Conservation (phyloP, 2,329 filamentous ascomycete species). For the Pyricularia grisea region DNA sequence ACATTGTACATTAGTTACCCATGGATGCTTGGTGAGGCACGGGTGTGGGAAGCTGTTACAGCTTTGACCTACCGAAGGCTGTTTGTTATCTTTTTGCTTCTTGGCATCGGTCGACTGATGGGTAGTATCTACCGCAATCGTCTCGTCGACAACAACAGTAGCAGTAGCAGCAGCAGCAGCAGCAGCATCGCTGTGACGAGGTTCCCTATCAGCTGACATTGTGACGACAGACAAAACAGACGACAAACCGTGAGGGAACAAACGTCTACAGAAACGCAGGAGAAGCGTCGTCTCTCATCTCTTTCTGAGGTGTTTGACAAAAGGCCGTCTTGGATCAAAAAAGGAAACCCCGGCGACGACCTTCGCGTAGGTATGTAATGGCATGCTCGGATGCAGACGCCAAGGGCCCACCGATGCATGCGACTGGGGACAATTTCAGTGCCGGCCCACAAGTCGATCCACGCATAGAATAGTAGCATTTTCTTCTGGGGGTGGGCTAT, state of each 20-base stretch:
- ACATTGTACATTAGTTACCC: background rate
- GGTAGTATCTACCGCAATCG: background rate
- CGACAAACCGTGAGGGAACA: background rate
- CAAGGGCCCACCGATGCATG: background rate
- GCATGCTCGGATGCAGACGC: background rate
- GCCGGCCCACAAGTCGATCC: background rate
- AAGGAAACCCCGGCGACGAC: background rate
- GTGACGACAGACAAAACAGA: background rate
- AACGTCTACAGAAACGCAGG: background rate
- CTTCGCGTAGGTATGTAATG: background rate
- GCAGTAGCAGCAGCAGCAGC: background rate
- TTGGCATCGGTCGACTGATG: background rate
- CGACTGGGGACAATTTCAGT: background rate
- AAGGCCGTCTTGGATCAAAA: background rate
- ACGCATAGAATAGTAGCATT: background rate
- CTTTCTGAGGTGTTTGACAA: background rate
- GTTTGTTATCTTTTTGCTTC: background rate
- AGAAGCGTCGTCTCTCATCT: background rate
- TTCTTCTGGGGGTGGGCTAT: background rate
- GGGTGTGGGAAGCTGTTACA: background rate
- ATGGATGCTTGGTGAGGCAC: background rate
- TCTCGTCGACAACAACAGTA: background rate
- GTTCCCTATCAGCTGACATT: conserved; percentile 5
- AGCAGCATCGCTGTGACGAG: conserved; percentile 3
- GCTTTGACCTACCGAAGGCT: background rate